Percentiles rank a stretch among this genome's conserved stretches.
Conservation (phyloP, 2,329 filamentous ascomycete genomes). For the Aspergillus pseudotamarii region DNA sequence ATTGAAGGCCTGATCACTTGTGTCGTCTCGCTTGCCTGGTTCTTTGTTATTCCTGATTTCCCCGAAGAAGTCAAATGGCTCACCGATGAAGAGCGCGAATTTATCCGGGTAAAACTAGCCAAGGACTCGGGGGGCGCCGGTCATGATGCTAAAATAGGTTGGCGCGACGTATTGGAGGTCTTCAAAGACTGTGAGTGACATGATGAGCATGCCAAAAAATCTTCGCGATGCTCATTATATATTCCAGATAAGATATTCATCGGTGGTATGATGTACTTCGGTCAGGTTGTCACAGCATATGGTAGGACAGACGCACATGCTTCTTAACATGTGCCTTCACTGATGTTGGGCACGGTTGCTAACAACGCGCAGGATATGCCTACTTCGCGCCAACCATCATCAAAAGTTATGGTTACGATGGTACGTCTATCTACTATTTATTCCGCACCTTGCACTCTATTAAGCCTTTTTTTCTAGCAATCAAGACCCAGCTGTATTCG, state of each 20-base stretch:
- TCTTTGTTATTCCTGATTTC: slow-evolving; percentile 73
- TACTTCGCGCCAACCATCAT: slow-evolving; percentile 78
- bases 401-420: slow-evolving; percentile 63
- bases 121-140: slow-evolving; percentile 70
- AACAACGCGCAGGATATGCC: slow-evolving; percentile 59
- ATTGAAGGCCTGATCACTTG: slow-evolving; percentile 66
- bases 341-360: slow-evolving; percentile 9
- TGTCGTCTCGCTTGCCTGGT: slow-evolving; percentile 59
- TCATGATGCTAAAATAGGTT: slow-evolving; percentile 62
- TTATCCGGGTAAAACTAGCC: slow-evolving; percentile 66
- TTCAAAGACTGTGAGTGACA: slow-evolving; percentile 64
- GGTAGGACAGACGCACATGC: slow-evolving; percentile 36
- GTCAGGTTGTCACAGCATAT: slow-evolving; percentile 75
- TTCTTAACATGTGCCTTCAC: not conserved
- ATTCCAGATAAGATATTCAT: slow-evolving; percentile 64
- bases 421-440: slow-evolving; percentile 29
- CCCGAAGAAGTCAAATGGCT: slow-evolving; percentile 76
- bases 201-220: not conserved
- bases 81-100: slow-evolving; percentile 39
- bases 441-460: not conserved
- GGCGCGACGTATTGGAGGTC: slow-evolving; percentile 62
- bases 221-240: slow-evolving; percentile 16
- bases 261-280: slow-evolving; percentile 80
- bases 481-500: slow-evolving; percentile 54
- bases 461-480: slow-evolving; percentile 36